phyloP scores from a whole-genome alignment of 78 protist genomes.

The Chrysochromulina tobinii region DNA sequence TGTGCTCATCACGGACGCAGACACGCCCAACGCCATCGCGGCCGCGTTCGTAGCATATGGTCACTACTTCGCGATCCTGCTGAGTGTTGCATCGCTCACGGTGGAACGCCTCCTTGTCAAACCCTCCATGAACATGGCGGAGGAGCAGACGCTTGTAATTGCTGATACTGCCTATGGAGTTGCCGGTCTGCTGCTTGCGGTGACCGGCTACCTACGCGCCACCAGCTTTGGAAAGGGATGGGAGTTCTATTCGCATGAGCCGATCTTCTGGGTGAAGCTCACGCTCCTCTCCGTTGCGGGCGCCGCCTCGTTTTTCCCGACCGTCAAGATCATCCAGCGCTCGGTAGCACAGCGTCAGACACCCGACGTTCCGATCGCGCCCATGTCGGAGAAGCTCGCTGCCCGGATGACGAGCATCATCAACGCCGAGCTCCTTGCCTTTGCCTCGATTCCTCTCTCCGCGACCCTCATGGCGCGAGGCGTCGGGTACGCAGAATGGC shows the following conservation, averaged over 20 bases:
- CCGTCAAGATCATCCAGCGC: background rate
- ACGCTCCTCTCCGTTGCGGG: background rate
- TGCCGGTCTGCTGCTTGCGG: background rate
- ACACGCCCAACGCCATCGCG: background rate
- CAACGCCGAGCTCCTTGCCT: slow-evolving; percentile 19
- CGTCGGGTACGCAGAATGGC: background rate
- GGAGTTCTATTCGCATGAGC: slow-evolving; percentile 20
- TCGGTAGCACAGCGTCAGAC: background rate
- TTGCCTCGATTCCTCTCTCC: background rate
- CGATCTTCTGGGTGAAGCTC: slow-evolving; percentile 1
- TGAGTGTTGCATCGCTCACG: background rate
- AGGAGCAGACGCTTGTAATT: background rate
- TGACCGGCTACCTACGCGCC: background rate
- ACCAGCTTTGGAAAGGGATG: background rate
- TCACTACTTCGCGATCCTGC: background rate
- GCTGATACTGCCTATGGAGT: background rate
- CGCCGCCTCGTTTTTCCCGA: background rate
- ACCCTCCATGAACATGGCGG: background rate
- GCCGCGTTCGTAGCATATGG: background rate
- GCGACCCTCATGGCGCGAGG: slow-evolving; percentile 15
- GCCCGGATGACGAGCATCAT: background rate
- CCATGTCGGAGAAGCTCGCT: background rate
- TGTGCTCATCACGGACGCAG: too few species aligned
- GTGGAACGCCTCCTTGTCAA: background rate
- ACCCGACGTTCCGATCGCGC: background rate